These are phyloP conservation scores for Rhizopus stolonifer DNA, from an alignment of 371 early-diverging fungal genomes.

Conservation along the genomic window DNA sequence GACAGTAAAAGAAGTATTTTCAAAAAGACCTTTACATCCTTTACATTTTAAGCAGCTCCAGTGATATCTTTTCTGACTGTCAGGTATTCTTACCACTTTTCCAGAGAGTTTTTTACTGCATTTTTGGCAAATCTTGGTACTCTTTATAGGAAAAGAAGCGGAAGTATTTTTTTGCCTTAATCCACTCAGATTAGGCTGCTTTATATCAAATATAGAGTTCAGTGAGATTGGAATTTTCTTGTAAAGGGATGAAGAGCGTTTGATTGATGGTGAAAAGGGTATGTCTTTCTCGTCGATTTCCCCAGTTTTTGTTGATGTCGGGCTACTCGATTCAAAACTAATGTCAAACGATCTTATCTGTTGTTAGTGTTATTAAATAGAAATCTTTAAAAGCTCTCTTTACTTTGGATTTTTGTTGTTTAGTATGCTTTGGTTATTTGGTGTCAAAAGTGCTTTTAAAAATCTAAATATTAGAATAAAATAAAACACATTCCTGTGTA, in stretches of 20 bases:
- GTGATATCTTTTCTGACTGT: conserved; percentile 31
- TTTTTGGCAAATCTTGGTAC: conserved; percentile 16
- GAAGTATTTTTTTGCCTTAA: neutral
- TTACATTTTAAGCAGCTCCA: conserved; percentile 39
- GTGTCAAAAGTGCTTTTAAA: too few species aligned
- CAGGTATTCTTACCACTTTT: conserved; percentile 33
- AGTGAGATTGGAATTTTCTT: conserved; percentile 11
- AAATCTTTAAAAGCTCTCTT: neutral
- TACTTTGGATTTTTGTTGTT: neutral
- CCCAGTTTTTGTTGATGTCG: neutral
- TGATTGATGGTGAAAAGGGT: conserved; percentile 6
- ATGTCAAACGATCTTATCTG: conserved; percentile 12
- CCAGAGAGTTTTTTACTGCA: conserved; percentile 31
- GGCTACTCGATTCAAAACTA: conserved; percentile 12
- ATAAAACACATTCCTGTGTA: too few species aligned
- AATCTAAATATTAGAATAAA: too few species aligned
- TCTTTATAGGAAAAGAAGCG: neutral
- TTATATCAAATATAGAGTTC: conserved; percentile 7
- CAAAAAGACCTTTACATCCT: conserved; percentile 29
- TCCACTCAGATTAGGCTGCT: neutral
- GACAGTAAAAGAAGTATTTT: conserved; percentile 29
- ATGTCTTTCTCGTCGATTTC: conserved; percentile 4
- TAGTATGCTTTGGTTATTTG: neutral
- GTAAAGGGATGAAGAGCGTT: conserved; percentile 10
- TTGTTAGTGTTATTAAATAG: neutral